These are phyloP conservation scores for Cladorrhinum sp. DNA, from an alignment of 2,329 filamentous ascomycete genomes.

Conservation along the genomic window DNA sequence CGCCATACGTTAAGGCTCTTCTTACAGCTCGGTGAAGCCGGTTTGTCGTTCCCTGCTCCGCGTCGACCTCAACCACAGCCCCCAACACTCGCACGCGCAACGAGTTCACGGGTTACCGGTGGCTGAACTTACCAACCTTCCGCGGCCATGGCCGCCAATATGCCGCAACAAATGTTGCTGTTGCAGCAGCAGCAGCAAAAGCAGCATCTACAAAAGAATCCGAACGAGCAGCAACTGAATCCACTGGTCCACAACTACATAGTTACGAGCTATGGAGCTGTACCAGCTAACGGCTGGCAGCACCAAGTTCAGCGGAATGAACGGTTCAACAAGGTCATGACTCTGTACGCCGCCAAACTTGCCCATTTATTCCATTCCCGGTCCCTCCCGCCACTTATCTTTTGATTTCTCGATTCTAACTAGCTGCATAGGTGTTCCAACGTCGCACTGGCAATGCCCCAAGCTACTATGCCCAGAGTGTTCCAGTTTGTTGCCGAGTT, in stretches of 20 bases:
- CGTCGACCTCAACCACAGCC: neutral
- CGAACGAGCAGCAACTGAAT: conserved; percentile 9
- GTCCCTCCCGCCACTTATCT: neutral
- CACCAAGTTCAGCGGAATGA: conserved; percentile 29
- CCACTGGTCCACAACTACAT: conserved; percentile 14
- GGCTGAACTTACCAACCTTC: conserved; percentile 20
- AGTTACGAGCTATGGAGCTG: neutral
- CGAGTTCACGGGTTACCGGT: neutral
- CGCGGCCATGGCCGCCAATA: conserved; percentile 59
- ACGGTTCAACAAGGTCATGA: conserved; percentile 35
- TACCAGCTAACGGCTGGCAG: conserved; percentile 33
- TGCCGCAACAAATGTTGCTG: conserved; percentile 51
- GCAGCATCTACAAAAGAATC: conserved; percentile 12
- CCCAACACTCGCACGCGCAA: neutral
- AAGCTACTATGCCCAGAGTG: conserved; percentile 40
- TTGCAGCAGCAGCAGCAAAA: conserved; percentile 32
- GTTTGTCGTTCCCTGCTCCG: neutral
- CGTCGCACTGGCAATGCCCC: conserved; percentile 44
- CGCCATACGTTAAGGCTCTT: neutral
- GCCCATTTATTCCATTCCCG: neutral
- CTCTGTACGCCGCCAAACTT: conserved; percentile 33
- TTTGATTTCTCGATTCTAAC: neutral
- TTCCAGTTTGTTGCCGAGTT: conserved; percentile 43
- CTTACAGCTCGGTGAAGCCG: too few relatives aligned
- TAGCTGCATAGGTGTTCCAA: conserved; percentile 47